These are phyloP conservation scores for Monosporozyma yasuniensis DNA, from an alignment of 805 yeast genomes.

Conservation along the genomic window DNA sequence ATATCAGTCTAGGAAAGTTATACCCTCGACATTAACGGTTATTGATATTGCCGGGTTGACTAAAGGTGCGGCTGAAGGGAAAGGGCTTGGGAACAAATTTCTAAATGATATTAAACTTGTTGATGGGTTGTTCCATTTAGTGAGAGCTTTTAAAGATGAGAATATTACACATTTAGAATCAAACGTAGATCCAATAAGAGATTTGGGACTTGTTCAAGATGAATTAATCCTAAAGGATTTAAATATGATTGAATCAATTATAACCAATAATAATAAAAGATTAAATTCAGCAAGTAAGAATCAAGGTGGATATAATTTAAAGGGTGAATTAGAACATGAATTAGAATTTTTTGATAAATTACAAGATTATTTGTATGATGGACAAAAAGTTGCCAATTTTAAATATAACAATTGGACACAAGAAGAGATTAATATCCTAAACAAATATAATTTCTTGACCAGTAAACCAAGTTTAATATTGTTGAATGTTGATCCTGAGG, in stretches of 20 bases:
- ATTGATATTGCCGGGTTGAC: constrained; percentile 80
- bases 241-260: constrained; percentile 52
- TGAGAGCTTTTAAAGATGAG: constrained; percentile 65
- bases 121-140: constrained; percentile 74
- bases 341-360: constrained; percentile 34
- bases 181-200: constrained; percentile 66
- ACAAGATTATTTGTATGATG: constrained; percentile 44
- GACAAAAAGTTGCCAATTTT: constrained; percentile 47
- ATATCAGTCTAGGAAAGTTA: constrained; percentile 52
- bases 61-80: constrained; percentile 75
- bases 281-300: constrained; percentile 18
- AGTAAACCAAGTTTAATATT: constrained; percentile 83
- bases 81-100: constrained; percentile 76
- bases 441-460: constrained; percentile 65
- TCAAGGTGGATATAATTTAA: constrained; percentile 27
- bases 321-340: constrained; percentile 30
- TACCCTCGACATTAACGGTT: constrained; percentile 61
- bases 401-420: constrained; percentile 50
- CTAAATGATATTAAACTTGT: constrained; percentile 69
- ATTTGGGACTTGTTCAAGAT: constrained; percentile 64
- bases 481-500: constrained; percentile 64
- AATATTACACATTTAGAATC: constrained; percentile 70
- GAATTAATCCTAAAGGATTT: constrained; percentile 72
- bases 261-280: constrained; percentile 31
- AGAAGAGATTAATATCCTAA: constrained; percentile 58